Percentiles rank a stretch among this genome's conserved stretches.
Evolutionary conservation across 257 asterid species (phyloP).

Genomic region (Coffea canephora): DNA sequence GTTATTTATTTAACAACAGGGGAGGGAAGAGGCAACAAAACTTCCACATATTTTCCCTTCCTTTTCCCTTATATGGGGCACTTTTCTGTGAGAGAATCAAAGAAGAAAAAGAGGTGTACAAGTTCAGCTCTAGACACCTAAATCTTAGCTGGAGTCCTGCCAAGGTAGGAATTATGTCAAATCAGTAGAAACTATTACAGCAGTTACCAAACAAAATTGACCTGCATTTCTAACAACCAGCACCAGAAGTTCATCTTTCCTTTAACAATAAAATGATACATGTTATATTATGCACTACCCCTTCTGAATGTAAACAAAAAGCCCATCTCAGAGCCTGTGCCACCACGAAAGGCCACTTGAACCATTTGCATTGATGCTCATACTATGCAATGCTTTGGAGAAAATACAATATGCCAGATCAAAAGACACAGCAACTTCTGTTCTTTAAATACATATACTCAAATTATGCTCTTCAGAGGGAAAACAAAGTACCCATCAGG

Average conservation of each 20-base stretch:
- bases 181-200: not conserved
- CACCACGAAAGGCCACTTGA: not conserved
- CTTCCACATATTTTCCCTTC: not conserved
- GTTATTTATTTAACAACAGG: no score
- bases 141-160: not conserved
- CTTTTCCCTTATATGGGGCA: no score
- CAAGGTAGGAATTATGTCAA: not conserved
- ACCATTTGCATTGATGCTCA: not conserved
- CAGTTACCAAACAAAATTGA: not conserved
- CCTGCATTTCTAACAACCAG: not conserved
- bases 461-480: not conserved
- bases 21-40: not conserved
- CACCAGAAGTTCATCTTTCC: not conserved
- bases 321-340: not conserved
- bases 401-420: not conserved
- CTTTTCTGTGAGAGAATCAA: not conserved
- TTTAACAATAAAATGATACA: not conserved
- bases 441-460: not conserved
- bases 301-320: not conserved
- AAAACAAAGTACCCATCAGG: not conserved
- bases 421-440: not conserved
- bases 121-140: not conserved
- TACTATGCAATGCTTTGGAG: no score
- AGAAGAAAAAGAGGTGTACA: not conserved
- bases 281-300: not conserved